A percentile compares a stretch with the other conserved stretches of the same genome.
phyloP scores from a whole-genome alignment of 2,329 filamentous ascomycete species.

The Periconia digitata region DNA sequence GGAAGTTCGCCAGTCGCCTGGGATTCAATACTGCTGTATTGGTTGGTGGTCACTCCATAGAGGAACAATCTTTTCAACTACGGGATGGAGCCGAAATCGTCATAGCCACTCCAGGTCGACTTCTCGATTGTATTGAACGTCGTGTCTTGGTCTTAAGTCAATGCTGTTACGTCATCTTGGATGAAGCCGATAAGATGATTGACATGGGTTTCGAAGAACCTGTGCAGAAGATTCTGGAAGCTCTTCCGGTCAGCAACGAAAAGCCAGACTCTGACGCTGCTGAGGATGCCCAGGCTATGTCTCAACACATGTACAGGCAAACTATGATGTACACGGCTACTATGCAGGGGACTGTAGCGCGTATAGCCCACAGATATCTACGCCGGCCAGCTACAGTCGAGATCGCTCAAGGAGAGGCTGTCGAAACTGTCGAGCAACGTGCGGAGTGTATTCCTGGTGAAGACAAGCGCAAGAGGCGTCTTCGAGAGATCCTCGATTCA shows the following conservation, averaged over 20 bases:
- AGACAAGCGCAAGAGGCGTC: conserved; percentile 93
- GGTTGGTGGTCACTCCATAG: conserved; percentile 93
- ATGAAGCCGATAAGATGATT: conserved; percentile 99
- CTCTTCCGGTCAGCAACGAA: conserved; percentile 87
- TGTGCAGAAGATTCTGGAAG: conserved; percentile 95
- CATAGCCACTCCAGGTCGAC: conserved; percentile 95
- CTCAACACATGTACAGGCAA: conserved; percentile 81
- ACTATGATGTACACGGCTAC: conserved; percentile 99
- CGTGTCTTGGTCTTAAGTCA: conserved; percentile 90
- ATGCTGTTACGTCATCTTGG: conserved; percentile 99
- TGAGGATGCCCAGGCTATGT: conserved; percentile 85
- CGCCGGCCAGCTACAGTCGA: conserved; percentile 90
- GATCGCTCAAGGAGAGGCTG: conserved; percentile 91
- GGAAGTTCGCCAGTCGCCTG: conserved; percentile 85
- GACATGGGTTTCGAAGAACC: conserved; percentile 97
- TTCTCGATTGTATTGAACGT: conserved; percentile 95
- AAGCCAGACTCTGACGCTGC: conserved; percentile 94
- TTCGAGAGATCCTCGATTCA: conserved; percentile 84
- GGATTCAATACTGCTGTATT: conserved; percentile 96
- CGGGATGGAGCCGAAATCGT: conserved; percentile 95
- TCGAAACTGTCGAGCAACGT: conserved; percentile 96
- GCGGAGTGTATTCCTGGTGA: conserved; percentile 90
- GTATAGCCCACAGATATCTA: conserved; percentile 95
- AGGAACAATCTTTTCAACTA: conserved; percentile 88
- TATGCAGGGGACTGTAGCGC: conserved; percentile 90